Evolutionary conservation across 75 land plant species (phyloP).

Genomic region (Cryptomeria japonica): DNA sequence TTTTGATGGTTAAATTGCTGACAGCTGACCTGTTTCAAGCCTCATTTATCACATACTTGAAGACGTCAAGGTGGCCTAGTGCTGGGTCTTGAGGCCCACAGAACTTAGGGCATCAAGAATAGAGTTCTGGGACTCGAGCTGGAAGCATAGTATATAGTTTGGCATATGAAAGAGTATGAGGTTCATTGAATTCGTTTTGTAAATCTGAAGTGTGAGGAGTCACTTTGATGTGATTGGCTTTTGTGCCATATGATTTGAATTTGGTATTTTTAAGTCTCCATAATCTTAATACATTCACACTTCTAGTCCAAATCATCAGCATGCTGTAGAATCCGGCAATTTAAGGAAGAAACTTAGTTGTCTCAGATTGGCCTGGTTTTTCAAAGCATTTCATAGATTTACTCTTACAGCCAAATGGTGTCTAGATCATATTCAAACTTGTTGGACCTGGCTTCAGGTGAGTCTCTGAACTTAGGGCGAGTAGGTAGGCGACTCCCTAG

Average conservation of each 20-base stretch:
- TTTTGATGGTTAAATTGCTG: not conserved
- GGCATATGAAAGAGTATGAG: not conserved
- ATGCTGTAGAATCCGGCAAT: not conserved
- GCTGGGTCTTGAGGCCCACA: not conserved
- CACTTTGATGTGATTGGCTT: not conserved
- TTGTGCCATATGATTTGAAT: not conserved
- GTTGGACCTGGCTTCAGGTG: conserved; percentile 59
- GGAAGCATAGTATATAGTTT: not conserved
- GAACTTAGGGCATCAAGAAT: not conserved
- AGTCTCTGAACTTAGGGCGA: conserved; percentile 29
- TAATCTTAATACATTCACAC: not conserved
- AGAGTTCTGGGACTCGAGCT: not conserved
- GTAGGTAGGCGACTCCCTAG: conserved; percentile 49
- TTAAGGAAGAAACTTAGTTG: not conserved
- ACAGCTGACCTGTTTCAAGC: not conserved
- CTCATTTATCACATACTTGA: not conserved
- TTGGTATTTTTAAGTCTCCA: not conserved
- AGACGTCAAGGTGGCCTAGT: not conserved
- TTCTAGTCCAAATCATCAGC: not conserved
- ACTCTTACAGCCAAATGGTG: conserved; percentile 18
- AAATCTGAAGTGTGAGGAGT: not conserved
- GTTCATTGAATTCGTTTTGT: not conserved
- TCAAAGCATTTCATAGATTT: not conserved
- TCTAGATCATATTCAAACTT: conserved; percentile 51
- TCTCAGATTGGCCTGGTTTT: not conserved